A percentile compares a stretch with the other conserved stretches of the same genome.
These are phyloP conservation scores for Rubia tinctorum DNA, from an alignment of 305 asterid species.

Conservation along the genomic window DNA sequence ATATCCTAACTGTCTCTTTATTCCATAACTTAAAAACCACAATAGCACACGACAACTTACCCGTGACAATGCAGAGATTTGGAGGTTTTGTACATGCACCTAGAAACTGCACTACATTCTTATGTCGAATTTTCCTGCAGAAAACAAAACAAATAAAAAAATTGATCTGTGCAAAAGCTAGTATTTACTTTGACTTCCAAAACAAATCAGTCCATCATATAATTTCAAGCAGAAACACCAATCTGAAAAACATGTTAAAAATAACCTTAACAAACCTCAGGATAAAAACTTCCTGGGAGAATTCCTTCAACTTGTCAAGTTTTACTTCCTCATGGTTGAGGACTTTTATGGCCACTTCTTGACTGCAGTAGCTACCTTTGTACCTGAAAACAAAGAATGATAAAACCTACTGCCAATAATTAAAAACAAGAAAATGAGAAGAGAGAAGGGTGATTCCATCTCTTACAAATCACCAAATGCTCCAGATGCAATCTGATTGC, in stretches of 20 bases:
- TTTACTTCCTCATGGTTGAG: conserved; percentile 85
- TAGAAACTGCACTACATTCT: conserved; percentile 47
- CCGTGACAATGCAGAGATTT: conserved; percentile 46
- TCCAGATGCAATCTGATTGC: conserved; percentile 85
- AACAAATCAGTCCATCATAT: background rate
- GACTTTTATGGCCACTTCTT: conserved; percentile 96
- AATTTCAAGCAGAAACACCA: background rate
- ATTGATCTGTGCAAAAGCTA: too few relatives aligned
- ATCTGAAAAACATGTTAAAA: conserved; percentile 1
- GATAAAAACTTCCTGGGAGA: conserved; percentile 92
- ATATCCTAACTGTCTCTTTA: background rate
- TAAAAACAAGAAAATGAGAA: conserved; percentile 6
- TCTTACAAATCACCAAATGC: conserved; percentile 93
- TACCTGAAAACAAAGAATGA: conserved; percentile 46
- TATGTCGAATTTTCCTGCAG: conserved; percentile 44
- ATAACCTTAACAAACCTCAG: conserved; percentile 63
- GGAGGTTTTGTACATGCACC: conserved; percentile 50
- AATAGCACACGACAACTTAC: conserved; percentile 16
- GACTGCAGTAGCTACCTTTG: conserved; percentile 87
- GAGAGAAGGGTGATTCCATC: conserved; percentile 16
- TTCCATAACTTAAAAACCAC: background rate
- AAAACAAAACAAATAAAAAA: background rate
- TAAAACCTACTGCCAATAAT: conserved; percentile 10
- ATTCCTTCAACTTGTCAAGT: conserved; percentile 79
- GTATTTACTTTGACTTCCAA: background rate